phyloP scores from a whole-genome alignment of 768 basidiomycete genomes.

The Lentinula sp. region DNA sequence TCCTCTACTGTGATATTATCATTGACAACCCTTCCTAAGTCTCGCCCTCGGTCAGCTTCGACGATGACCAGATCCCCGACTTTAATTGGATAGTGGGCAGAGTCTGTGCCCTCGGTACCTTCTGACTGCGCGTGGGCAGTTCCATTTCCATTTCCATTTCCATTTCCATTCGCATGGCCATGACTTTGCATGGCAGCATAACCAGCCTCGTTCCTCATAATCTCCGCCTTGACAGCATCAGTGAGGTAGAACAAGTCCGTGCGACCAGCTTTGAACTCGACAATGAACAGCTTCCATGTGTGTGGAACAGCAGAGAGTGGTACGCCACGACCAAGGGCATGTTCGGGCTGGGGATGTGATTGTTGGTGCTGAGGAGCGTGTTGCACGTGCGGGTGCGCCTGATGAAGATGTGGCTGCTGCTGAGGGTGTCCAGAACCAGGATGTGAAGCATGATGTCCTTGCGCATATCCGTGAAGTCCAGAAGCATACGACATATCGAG shows the following conservation, averaged over 20 bases:
- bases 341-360: conserved; percentile 6
- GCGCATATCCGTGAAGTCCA: conserved; percentile 11
- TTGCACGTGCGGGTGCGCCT: conserved; percentile 6
- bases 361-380: conserved; percentile 1
- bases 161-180: neutral
- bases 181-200: neutral
- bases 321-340: conserved; percentile 74
- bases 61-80: conserved; percentile 94
- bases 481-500: conserved; percentile 2
- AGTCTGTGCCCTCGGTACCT: neutral
- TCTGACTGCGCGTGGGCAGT: neutral
- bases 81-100: conserved; percentile 34
- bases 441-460: neutral
- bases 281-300: conserved; percentile 88
- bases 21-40: conserved; percentile 88
- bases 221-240: conserved; percentile 44
- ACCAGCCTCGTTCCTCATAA: neutral
- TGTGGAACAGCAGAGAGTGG: conserved; percentile 79
- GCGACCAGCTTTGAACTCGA: conserved; percentile 96
- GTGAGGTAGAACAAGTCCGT: conserved; percentile 92
- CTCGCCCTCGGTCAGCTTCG: conserved; percentile 92
- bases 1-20: conserved; percentile 86
- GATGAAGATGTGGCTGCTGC: conserved; percentile 8
- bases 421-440: conserved; percentile 11
- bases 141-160: neutral